These are phyloP conservation scores for Prinsepia uniflora DNA, from an alignment of 306 rosid species.

Conservation along the genomic window DNA sequence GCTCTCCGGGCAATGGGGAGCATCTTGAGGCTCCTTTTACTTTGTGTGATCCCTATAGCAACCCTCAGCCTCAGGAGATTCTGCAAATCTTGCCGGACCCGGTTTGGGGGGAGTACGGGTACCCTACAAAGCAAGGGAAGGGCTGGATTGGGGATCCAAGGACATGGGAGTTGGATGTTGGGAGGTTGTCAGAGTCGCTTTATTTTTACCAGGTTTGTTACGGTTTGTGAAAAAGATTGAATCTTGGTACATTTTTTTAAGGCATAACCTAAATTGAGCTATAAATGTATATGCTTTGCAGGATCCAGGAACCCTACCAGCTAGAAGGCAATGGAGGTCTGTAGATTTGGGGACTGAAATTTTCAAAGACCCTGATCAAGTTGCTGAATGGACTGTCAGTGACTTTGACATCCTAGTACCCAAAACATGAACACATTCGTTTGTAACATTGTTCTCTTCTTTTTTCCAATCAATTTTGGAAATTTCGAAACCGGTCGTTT, in stretches of 20 bases:
- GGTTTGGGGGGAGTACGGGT: conserved; percentile 60
- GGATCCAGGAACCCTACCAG: conserved; percentile 39
- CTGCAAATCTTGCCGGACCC: conserved; percentile 57
- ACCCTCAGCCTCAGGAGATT: conserved; percentile 68
- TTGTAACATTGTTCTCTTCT: not conserved
- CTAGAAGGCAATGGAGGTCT: conserved; percentile 38
- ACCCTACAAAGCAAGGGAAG: conserved; percentile 51
- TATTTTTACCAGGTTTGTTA: conserved; percentile 53
- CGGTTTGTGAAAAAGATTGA: not conserved
- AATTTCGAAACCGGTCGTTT: not conserved
- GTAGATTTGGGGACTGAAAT: conserved; percentile 43
- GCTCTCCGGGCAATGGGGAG: conserved; percentile 49
- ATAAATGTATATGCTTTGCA: conserved; percentile 12
- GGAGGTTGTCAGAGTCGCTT: conserved; percentile 57
- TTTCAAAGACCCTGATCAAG: conserved; percentile 34
- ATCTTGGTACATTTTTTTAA: not conserved
- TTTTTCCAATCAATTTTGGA: not conserved
- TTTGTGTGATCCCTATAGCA: conserved; percentile 52
- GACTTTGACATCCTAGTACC: conserved; percentile 35
- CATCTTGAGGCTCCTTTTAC: conserved; percentile 39
- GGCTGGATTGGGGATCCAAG: conserved; percentile 60
- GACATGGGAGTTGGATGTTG: conserved; percentile 68
- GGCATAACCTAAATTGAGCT: not conserved
- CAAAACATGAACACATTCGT: not conserved
- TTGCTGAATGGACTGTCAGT: conserved; percentile 42